Base-by-base conservation (phyloP, 2,329 filamentous ascomycete species). In the Colletotrichum nymphaeae region DNA sequence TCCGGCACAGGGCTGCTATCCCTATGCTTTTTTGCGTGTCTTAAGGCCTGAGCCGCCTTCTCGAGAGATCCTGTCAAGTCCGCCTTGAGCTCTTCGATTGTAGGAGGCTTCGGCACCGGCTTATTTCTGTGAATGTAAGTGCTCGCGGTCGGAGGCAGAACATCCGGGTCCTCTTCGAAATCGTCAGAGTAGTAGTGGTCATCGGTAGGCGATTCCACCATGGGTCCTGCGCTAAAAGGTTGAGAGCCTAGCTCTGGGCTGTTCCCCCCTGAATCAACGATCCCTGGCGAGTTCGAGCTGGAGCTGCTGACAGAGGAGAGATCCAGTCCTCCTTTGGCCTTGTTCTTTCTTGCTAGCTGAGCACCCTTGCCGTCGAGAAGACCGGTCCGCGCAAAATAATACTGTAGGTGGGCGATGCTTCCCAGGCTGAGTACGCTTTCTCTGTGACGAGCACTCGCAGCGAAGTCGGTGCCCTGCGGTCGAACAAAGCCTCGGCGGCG, bases 381-480 rank as follows among this genome's bases (percentile, higher is more conserved):
- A 6, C 97, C 97, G 0, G 97, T 99, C 73, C 97, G 89, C 46
- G 97, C 96, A 85, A 99, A 99, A 84, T 98, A 99, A 84, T 98
- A 98, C 83, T 99, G 97, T 79, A 99, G 87, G 85, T 99, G 97
- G 69, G 95, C 95, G 78, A 99, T 99, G 83, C 95, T 98, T 67
- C 97, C 97, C 75, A 99, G 85, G 80, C 95, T 98, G 90, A 98
- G 93, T 76, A 99, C 97, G 80, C 95, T 98, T 82, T 99, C 96
- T 75, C 97, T 90, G 63, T 95, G 95, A 80, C 92, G 92, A 59
- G 97, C 97, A 69, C 95, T 98, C 73, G 94, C 93, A 30, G 97
- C 94, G 82, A 98, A 99, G 79, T 95, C 90, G 64, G 94, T 97
- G 67, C 92, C 94, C 81, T 95, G 93, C 1, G 95, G 95, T 63